Evolutionary conservation across 768 basidiomycete species (phyloP).

Genomic region (Pleurotus pulmonarius): DNA sequence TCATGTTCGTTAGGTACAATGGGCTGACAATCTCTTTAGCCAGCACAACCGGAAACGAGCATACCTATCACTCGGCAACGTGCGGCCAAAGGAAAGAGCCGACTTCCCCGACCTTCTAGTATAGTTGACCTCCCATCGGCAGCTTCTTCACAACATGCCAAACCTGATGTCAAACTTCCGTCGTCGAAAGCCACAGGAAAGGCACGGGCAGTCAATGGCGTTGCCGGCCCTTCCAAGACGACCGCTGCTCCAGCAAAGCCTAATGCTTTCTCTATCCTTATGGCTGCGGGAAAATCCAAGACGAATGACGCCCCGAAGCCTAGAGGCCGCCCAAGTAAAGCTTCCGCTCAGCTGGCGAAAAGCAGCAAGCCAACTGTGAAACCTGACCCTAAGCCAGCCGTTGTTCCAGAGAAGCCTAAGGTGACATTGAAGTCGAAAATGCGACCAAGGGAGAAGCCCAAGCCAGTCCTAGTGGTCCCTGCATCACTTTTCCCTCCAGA

Average conservation of each 20-base stretch:
- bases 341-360: constrained; percentile 2
- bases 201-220: not conserved
- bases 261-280: constrained; percentile 5
- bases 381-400: not conserved
- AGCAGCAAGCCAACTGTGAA: constrained; percentile 10
- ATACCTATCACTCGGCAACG: not conserved
- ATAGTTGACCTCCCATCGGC: not conserved
- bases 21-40: not conserved
- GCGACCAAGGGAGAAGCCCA: constrained; percentile 22
- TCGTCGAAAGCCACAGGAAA: not conserved
- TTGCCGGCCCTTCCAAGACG: not conserved
- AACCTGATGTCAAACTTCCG: not conserved
- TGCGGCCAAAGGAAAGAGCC: not conserved
- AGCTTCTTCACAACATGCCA: not conserved
- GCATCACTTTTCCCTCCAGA: constrained; percentile 19
- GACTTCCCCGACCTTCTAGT: constrained; percentile 4
- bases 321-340: constrained; percentile 4
- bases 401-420: constrained; percentile 16
- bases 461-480: constrained; percentile 13
- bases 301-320: constrained; percentile 3
- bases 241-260: not conserved
- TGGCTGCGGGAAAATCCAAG: constrained; percentile 5
- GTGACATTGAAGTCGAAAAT: constrained; percentile 25
- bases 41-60: not conserved
- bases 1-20: no score